Percentiles rank a stretch among this genome's conserved stretches.
Conservation (phyloP, 2,329 filamentous ascomycete genomes). For the Talaromyces verruculosus region DNA sequence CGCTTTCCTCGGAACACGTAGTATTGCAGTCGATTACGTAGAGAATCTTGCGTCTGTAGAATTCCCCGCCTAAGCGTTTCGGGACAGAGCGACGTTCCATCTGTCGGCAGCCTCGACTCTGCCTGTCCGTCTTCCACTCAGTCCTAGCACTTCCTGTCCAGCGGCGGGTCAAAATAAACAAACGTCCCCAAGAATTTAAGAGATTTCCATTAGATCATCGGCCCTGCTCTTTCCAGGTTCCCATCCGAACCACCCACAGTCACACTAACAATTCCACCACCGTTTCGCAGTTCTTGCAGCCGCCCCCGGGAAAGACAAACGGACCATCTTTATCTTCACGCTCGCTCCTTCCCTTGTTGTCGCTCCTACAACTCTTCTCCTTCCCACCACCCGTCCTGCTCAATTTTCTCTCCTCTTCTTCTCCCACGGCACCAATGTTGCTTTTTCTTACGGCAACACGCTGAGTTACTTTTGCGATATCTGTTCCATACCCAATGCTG, state of each 20-base stretch:
- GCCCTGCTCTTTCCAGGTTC: not conserved
- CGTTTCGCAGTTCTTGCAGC: conserved; percentile 4
- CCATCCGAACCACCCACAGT: conserved; percentile 26
- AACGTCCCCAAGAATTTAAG: conserved; percentile 16
- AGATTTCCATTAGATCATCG: conserved; percentile 14
- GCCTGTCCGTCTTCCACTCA: not conserved
- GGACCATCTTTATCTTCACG: conserved; percentile 18
- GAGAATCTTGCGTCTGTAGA: not conserved
- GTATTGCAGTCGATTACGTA: not conserved
- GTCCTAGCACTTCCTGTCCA: too few relatives aligned
- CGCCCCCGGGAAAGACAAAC: conserved; percentile 4
- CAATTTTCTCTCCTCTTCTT: conserved; percentile 9
- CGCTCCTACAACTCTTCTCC: conserved; percentile 25
- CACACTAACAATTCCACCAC: not conserved
- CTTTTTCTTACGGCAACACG: not conserved
- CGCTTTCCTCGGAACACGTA: conserved; percentile 1
- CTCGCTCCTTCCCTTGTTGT: conserved; percentile 26
- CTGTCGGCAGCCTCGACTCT: not conserved
- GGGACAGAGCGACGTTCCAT: conserved; percentile 16
- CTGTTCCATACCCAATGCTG: not conserved
- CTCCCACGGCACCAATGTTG: conserved; percentile 9
- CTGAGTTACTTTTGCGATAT: not conserved
- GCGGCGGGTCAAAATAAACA: conserved; percentile 40
- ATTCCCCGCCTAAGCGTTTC: conserved; percentile 18
- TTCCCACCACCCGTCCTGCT: conserved; percentile 23